Base-by-base conservation (phyloP, 1,284 basidiomycete species). In the Dichomitus squalens region DNA sequence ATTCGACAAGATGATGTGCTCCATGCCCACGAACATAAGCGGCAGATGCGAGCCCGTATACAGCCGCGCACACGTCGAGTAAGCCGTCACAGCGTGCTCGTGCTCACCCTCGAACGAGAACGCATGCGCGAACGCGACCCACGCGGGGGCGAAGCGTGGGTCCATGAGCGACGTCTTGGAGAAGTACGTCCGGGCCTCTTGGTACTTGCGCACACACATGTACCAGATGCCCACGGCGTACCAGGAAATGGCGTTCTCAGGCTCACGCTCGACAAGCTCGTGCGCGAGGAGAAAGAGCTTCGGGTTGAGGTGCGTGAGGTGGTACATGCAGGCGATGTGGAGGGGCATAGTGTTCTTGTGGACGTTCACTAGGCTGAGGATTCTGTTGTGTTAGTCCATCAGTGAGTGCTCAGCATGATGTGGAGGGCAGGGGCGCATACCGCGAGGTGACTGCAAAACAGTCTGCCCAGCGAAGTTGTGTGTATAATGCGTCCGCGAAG, bases 181-280 rank as follows among this genome's bases (percentile, higher is more conserved):
- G 71, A 98, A 96, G 71, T 95, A 97, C 60, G 95, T 87, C 63
- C 95, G 79, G 7, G 95, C 93, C 64, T 95, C 92, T 18, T 86
- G 79, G 88, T 90, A 99, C 64, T 96, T 90, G 53, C 85, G 84
- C 16, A 88, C 86, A 27, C 87, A 85, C 53, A 96, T 85, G 72
- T 99, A 99, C 94, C 96, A 99, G 36, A 97, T 86, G 0, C 96
- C 97, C 20, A 98, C 97, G 2, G 96, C 95, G 73, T 98, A 99
- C 97, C 97, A 99, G 63, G 93, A 95, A 48, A 94, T 85, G 0
- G 95, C 88, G 40, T 91, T 89, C 67, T 96, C 92, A 0, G 97
- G 96, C 68, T 98, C 95, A 47, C 86, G 86, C 50, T 97, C 93
- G 11, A 98, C 95, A 66, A 99, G 83, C 66, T 96, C 92, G 70